These are phyloP conservation scores for Mortierella polycephala DNA, from an alignment of 371 early-diverging fungal genomes.

Conservation along the genomic window DNA sequence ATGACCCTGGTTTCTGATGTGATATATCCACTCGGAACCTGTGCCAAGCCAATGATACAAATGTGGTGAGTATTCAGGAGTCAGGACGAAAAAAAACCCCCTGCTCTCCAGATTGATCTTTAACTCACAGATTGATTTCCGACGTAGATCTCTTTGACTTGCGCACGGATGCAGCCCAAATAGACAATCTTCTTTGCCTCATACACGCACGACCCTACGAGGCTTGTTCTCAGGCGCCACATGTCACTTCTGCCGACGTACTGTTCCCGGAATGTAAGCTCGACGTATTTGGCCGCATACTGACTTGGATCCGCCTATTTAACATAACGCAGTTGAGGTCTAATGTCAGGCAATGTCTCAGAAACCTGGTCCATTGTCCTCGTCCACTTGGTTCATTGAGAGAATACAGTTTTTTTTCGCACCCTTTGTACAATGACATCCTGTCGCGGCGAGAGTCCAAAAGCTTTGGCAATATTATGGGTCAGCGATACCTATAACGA, in stretches of 20 bases:
- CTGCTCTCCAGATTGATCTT: background rate
- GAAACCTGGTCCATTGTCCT: no score
- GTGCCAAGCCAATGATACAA: background rate
- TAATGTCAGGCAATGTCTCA: no score
- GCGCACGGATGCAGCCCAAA: slow-evolving; percentile 82
- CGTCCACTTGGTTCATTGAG: no score
- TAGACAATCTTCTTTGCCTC: slow-evolving; percentile 80
- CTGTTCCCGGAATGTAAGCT: slow-evolving; percentile 90
- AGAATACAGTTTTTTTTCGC: slow-evolving; percentile 16
- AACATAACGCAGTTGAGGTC: background rate
- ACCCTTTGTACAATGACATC: slow-evolving; percentile 76
- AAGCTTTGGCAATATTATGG: slow-evolving; percentile 64
- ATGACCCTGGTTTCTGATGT: slow-evolving; percentile 83
- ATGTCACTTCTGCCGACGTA: slow-evolving; percentile 94
- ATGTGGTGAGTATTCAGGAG: background rate
- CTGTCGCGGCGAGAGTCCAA: slow-evolving; percentile 67
- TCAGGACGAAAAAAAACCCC: background rate
- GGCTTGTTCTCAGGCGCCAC: slow-evolving; percentile 87
- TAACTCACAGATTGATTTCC: slow-evolving; percentile 67
- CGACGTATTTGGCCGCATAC: slow-evolving; percentile 83
- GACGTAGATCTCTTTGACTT: slow-evolving; percentile 84
- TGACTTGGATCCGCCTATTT: slow-evolving; percentile 71
- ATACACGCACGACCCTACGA: slow-evolving; percentile 81
- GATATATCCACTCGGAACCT: slow-evolving; percentile 81
- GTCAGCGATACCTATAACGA: slow-evolving; percentile 65